A percentile compares a stretch with the other conserved stretches of the same genome.
These are phyloP conservation scores for Coccinonectria pachysandricola DNA, from an alignment of 2,329 filamentous ascomycete genomes.

Conservation along the genomic window DNA sequence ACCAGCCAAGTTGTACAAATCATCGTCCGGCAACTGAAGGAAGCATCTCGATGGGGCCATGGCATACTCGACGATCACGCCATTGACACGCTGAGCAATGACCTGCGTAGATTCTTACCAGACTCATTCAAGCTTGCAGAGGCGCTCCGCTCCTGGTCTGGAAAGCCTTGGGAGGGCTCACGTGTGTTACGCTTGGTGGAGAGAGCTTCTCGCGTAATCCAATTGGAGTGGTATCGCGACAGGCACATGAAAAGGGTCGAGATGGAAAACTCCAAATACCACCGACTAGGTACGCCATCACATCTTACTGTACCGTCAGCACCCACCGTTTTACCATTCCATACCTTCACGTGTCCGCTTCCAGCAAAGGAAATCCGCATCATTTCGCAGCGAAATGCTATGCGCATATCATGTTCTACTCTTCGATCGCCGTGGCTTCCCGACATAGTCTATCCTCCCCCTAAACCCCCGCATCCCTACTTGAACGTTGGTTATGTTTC, in stretches of 20 bases:
- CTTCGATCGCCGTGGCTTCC: conserved; percentile 82
- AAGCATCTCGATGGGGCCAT: conserved; percentile 78
- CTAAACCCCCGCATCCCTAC: conserved; percentile 66
- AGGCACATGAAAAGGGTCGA: conserved; percentile 54
- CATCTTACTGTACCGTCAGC: conserved; percentile 71
- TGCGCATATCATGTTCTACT: conserved; percentile 86
- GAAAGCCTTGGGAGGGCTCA: conserved; percentile 78
- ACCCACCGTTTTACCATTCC: conserved; percentile 90
- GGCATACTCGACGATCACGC: conserved; percentile 52
- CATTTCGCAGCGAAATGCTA: conserved; percentile 90
- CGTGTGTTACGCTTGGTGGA: conserved; percentile 76
- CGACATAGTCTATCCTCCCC: conserved; percentile 70
- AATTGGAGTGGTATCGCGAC: conserved; percentile 83
- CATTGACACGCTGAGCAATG: conserved; percentile 39
- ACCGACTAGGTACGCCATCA: conserved; percentile 61
- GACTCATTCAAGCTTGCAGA: conserved; percentile 26
- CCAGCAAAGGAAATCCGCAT: conserved; percentile 83
- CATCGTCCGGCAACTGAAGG: conserved; percentile 75
- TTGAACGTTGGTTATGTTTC: conserved; percentile 95
- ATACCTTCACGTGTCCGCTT: conserved; percentile 92
- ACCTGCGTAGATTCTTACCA: conserved; percentile 32
- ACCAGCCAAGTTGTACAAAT: conserved; percentile 86
- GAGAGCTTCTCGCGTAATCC: conserved; percentile 65
- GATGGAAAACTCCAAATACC: conserved; percentile 48
- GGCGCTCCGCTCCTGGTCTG: conserved; percentile 51